phyloP scores from a whole-genome alignment of 495 filamentous ascomycete species.

The Aspergillus nidulans region DNA sequence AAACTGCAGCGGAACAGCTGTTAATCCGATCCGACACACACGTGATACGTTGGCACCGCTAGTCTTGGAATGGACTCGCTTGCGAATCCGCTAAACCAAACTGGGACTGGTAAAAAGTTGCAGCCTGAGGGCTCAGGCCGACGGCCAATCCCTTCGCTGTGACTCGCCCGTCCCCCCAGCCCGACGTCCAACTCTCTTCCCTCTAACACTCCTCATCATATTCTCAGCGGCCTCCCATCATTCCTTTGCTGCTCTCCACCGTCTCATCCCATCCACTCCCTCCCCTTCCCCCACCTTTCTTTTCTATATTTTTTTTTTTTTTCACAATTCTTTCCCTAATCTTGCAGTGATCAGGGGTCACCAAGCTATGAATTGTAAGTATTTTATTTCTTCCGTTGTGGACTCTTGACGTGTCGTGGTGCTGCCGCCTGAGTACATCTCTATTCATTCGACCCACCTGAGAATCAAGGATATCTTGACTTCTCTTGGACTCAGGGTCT shows the following conservation, averaged over 20 bases:
- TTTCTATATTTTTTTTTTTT: conserved; percentile 18
- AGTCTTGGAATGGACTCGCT: conserved; percentile 21
- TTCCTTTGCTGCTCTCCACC: conserved; percentile 24
- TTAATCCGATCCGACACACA: conserved; percentile 22
- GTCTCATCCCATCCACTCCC: conserved; percentile 16
- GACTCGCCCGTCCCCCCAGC: conserved; percentile 25
- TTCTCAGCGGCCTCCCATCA: conserved; percentile 26
- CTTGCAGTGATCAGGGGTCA: conserved; percentile 43
- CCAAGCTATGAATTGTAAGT: conserved; percentile 51
- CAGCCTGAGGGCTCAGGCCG: conserved; percentile 32
- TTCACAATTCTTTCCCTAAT: conserved; percentile 29
- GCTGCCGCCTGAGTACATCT: conserved; percentile 41
- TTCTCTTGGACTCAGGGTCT: conserved; percentile 12
- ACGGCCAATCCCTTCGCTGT: conserved; percentile 27
- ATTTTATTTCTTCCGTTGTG: conserved; percentile 26
- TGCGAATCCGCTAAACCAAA: conserved; percentile 25
- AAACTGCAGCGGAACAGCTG: conserved; percentile 7
- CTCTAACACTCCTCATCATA: conserved; percentile 29
- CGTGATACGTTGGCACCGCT: conserved; percentile 15
- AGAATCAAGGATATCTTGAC: conserved; percentile 23
- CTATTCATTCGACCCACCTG: conserved; percentile 46
- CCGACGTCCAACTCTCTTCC: conserved; percentile 29
- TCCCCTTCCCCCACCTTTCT: conserved; percentile 27
- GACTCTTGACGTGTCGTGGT: conserved; percentile 28
- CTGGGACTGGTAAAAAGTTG: conserved; percentile 10